Evolutionary conservation across 2,329 filamentous ascomycete species (phyloP), one percentile per base, ranked within the genome.

Genomic region (Ophiostoma triangulosporum): DNA sequence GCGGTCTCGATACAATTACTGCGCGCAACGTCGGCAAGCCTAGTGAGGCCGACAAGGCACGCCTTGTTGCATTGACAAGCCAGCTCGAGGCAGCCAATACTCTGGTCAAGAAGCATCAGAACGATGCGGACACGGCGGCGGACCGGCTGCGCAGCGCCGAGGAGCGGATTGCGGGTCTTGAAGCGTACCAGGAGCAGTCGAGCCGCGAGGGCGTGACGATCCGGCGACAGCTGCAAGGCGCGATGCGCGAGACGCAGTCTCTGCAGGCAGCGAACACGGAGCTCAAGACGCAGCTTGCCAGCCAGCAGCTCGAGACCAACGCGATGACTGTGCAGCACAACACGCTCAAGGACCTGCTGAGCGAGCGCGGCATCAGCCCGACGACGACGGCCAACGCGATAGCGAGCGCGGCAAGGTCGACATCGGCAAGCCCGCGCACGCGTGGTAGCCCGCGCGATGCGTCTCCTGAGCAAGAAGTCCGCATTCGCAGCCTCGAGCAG

Each of bases 101-200:
- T 2, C 71, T 97, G 65, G 88, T 90, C 27, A 86, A 85, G 66
- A 88, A 88, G 63, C 95, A 95, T 61, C 89, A 96, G 66, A 77
- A 84, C 57, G 90, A 94, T 56, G 91, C 90, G 1, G 88, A 98
- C 65, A 71, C 76, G 26, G 89, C 90, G 3, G 85, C 88, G 0
- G 89, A 96, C 64, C 94, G 90, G 65, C 75, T 98, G 52, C 85
- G 93, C 52, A 85, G 85, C 55, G 93, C 93, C 3, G 94, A 98
- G 69, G 94, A 97, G 70, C 83, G 93, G 40, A 97, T 98, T 65
- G 94, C 93, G 5, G 93, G 93, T 6, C 77, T 98, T 3, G 93
- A 98, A 67, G 88, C 89, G 27, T 97, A 97, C 66, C 93, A 98
- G 69, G 93, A 98, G 65, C 93, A 98, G 68, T 86, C 90, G 4